A percentile compares a stretch with the other conserved stretches of the same genome.
These are phyloP conservation scores for Aspergillus biplanus DNA, from an alignment of 495 filamentous ascomycete species.

Conservation along the genomic window DNA sequence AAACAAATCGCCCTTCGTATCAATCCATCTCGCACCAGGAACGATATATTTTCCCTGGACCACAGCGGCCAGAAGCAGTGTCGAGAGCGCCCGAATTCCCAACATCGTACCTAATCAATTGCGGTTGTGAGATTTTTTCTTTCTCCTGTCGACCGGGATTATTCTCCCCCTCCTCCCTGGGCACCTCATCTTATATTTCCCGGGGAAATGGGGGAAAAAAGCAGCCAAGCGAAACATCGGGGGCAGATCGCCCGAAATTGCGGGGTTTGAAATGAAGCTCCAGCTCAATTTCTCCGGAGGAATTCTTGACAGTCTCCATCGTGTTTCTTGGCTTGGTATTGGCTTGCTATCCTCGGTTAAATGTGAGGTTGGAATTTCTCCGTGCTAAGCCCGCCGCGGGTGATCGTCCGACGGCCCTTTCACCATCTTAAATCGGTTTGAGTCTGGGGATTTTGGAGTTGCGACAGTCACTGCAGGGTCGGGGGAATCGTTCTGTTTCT, in stretches of 20 bases:
- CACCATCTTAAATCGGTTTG: too few species aligned
- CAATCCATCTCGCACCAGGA: conserved; percentile 30
- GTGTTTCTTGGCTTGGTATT: neutral
- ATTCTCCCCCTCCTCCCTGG: neutral
- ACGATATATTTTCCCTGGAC: conserved; percentile 30
- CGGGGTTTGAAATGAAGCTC: conserved; percentile 16
- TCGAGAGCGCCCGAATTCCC: neutral
- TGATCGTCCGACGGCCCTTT: neutral
- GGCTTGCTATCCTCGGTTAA: neutral
- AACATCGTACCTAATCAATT: conserved; percentile 4
- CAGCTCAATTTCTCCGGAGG: conserved; percentile 14
- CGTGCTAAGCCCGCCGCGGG: conserved; percentile 16
- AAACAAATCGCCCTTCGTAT: conserved; percentile 29
- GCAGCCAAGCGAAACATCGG: conserved; percentile 5
- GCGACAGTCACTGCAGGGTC: too few species aligned
- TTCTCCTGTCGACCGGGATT: neutral
- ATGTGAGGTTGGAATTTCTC: conserved; percentile 9
- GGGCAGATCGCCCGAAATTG: conserved; percentile 10
- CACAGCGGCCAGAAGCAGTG: conserved; percentile 5
- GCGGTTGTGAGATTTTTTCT: too few species aligned
- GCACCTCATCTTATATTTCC: neutral
- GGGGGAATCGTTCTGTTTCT: too few species aligned
- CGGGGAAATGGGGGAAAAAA: conserved; percentile 2
- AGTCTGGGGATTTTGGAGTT: too few species aligned
- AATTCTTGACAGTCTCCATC: neutral